Evolutionary conservation across 2,329 filamentous ascomycete species (phyloP), one percentile per base, ranked within the genome.

Genomic region (Sporothrix pallida): DNA sequence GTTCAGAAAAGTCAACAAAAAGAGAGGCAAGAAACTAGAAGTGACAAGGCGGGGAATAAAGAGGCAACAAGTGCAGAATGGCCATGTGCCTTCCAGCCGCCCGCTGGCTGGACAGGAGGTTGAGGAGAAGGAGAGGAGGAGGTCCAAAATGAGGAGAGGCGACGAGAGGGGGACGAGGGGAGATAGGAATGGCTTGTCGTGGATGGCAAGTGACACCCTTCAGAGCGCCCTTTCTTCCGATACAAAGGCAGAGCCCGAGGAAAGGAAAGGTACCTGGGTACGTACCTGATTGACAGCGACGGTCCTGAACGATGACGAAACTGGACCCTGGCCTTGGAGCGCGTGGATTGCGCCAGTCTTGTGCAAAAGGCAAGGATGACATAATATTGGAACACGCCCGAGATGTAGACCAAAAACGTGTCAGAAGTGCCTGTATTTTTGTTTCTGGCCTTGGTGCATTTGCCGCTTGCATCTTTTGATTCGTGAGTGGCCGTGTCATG

Each of bases 291-390:
- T 48, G 52, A 54, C 50, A 50, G 13, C 23, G 31, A 31, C 23
- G 10, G 23, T 37, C 13, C 56, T 42, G 26, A n/a, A n/a, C 42
- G 60, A 65, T 65, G 60, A 65, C 60, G 60, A 65, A 65, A 65
- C 60, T n/a, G 13, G 60, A 65, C 60, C 60, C 37, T 63, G 37
- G 17, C 3, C 26, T 8, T 3, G 23, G 4, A 60, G 23, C 31
- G 31, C 31, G 31, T 37, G 31, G 31, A 37, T 37, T 37, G 31
- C 31, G 31, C 31, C 31, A 37, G 31, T 37, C 31, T 37, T 37
- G 10, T 60, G 56, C 56, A 17, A 6, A 13, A 10, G 31, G 17
- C 7, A 62, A n/a, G 60, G 60, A 63, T 46, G 60, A 46, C 60
- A 65, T 65, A 65, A 46, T 65, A 65, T 65, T 23, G 60, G 60